Base-by-base conservation (phyloP, 1,139 yeast genomes). In the Magnusiomyces sp. region DNA sequence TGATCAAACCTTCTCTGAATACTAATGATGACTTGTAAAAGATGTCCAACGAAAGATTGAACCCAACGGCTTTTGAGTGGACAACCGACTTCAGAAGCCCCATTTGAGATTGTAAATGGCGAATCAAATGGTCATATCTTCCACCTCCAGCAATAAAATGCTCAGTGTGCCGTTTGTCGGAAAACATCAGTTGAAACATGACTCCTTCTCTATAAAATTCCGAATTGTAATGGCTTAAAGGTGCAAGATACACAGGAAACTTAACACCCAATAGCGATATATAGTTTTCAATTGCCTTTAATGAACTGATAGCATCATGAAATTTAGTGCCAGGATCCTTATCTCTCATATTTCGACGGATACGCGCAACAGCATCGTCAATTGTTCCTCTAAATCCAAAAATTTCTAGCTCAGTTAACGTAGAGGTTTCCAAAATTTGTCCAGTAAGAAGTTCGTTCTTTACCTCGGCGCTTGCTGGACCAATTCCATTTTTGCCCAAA, bases 101-200 rank as follows among this genome's bases (percentile, higher is more conserved):
- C 72, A 56, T 80, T 77, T 43, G 36, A 6, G 40, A 17, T 13
- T 19, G 40, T 23, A 43, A 19, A 11, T 11, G 7, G 10, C 36
- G 23, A 14, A 43, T 43, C 56, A 90, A 71, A 20, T 73, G 69
- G 61, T 92, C 97, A 61, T 88, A 92, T 47, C 98, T 71, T 1
- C 98, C 98, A 0, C 95, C 92, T 11, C 94, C 94, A 41, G 87
- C 68, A 73, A 58, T 60, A 13, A 34, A 9, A 6, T 31, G 46
- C 2, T 14, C 19, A 44, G 65, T 65, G 16, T 54, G 55, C 54
- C 71, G 65, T 38, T 53, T 67, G 43, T 72, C 77, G 52, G 84
- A 84, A 58, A 79, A 77, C 0, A 88, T 77, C 0, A 85, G 89
- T 60, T 88, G 95, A 62, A 90, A 92, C 95, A 92, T 88, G 1